Evolutionary conservation across 192 early-diverging fungal genomes (phyloP).

Genomic region (Rhizoclosmatium globosum): DNA sequence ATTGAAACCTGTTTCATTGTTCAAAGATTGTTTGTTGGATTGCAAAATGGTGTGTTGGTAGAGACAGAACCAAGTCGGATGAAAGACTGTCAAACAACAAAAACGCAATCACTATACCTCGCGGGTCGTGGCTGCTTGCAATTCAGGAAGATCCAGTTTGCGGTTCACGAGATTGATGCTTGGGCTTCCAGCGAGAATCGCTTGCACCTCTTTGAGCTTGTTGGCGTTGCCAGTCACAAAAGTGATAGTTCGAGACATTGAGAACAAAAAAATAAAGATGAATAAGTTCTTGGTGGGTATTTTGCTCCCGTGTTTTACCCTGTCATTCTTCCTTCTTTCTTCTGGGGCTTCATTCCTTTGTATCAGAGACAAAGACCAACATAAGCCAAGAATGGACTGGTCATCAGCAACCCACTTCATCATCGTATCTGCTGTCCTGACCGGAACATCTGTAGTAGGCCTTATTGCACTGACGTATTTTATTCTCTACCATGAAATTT

Average conservation of each 20-base stretch:
- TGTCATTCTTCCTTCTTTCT: no score
- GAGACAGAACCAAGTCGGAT: background rate
- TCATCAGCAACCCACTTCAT: no score
- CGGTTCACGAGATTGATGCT: constrained; percentile 72
- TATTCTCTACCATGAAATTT: background rate
- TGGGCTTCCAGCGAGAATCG: constrained; percentile 64
- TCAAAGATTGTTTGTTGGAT: no score
- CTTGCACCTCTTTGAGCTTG: constrained; percentile 90
- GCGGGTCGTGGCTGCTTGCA: constrained; percentile 80
- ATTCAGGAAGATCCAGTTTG: constrained; percentile 88
- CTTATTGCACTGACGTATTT: background rate
- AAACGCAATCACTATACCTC: constrained; percentile 43
- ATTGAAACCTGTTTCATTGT: constrained; percentile 58
- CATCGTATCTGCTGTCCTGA: no score
- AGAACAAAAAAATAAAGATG: no score
- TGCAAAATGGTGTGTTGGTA: background rate
- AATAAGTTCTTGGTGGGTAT: no score
- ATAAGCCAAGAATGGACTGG: no score
- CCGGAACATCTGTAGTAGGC: background rate
- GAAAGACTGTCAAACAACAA: background rate
- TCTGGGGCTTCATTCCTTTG: no score
- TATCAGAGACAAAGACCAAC: no score
- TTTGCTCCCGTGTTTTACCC: no score
- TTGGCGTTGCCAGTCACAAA: constrained; percentile 98
- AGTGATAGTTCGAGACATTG: constrained; percentile 44